Evolutionary conservation across 1,284 basidiomycete species (phyloP), one percentile per base, ranked within the genome.

Genomic region (Sutorius eximius): DNA sequence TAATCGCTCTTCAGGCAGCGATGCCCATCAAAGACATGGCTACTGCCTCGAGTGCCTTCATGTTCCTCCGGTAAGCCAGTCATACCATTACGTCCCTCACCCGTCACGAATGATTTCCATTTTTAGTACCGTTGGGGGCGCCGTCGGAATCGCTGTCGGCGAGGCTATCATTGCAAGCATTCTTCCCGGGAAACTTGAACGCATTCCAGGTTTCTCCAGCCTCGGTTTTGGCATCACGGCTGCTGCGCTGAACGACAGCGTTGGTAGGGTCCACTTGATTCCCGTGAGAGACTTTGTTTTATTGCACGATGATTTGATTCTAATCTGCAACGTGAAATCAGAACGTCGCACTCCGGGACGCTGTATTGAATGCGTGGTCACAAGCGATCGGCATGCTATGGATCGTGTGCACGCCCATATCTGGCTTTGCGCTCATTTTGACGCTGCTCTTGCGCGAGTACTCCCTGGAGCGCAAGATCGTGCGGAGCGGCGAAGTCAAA

Each of bases 1-100:
- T 90, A 11, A 83, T 91, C 55, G 86, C 77, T 20, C 70, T 91
- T 13, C 89, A 91, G 72, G 87, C 89, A 1, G 86, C 89, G 0
- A 91, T 93, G 87, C 90, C 90, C 0, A 62, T 89, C 24, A 86
- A 84, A 61, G 88, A 91, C 61, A 89, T 91, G 87, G 86, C 89
- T 2, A 90, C 89, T 0, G 84, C 81, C 55, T 90, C 90, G 0
- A 75, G 80, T 2, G 82, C 84, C 0, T 88, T 86, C 64, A 81
- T 82, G n/a, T 85, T 93, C 63, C 72, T 91, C 55, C 79, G 89
- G 84, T 84, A 61, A 48, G 71, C 51, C 24, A 1, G 13, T 41
- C 20, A n/a, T 20, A 8, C 34, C 45, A 5, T 20, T 16, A 8
- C 7, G 18, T 47, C 1, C 0, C 32, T 5, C 29, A 29, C 9